phyloP scores from a whole-genome alignment of 2,329 filamentous ascomycete genomes.

The Aspergillus nomiae region DNA sequence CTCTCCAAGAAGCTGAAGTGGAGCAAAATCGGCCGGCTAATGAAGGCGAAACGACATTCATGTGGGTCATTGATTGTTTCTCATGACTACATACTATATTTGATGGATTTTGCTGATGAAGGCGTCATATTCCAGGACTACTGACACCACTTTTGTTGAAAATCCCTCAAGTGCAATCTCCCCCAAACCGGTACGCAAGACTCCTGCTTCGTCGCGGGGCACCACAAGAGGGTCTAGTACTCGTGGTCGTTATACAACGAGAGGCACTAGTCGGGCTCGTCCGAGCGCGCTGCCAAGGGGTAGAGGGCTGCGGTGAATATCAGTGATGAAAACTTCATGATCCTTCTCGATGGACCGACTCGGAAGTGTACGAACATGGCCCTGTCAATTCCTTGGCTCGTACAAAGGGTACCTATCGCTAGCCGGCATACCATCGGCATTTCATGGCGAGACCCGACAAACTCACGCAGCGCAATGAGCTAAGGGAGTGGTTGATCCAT shows the following conservation, averaged over 20 bases:
- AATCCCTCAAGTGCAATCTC: constrained; percentile 64
- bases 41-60: constrained; percentile 78
- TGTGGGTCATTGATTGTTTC: constrained; percentile 57
- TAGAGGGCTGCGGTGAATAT: constrained; percentile 39
- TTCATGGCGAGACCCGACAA: not conserved
- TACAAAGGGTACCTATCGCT: not conserved
- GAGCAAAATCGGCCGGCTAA: constrained; percentile 39
- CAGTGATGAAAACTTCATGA: not conserved
- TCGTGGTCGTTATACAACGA: constrained; percentile 39
- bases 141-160: constrained; percentile 87
- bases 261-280: constrained; percentile 37
- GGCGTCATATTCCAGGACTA: constrained; percentile 62
- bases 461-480: not conserved
- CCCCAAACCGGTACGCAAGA: constrained; percentile 46
- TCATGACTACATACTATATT: not conserved
- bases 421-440: not conserved
- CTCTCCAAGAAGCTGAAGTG: constrained; percentile 35
- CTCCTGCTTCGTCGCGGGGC: constrained; percentile 28
- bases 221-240: constrained; percentile 25
- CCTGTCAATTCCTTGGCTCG: too few species aligned
- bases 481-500: not conserved
- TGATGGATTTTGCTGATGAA: constrained; percentile 13
- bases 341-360: not conserved
- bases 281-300: constrained; percentile 43
- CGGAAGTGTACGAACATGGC: not conserved